Percentiles rank a stretch among this genome's conserved stretches.
Evolutionary conservation across 2,329 filamentous ascomycete species (phyloP).

Genomic region (Akanthomyces lecanii): DNA sequence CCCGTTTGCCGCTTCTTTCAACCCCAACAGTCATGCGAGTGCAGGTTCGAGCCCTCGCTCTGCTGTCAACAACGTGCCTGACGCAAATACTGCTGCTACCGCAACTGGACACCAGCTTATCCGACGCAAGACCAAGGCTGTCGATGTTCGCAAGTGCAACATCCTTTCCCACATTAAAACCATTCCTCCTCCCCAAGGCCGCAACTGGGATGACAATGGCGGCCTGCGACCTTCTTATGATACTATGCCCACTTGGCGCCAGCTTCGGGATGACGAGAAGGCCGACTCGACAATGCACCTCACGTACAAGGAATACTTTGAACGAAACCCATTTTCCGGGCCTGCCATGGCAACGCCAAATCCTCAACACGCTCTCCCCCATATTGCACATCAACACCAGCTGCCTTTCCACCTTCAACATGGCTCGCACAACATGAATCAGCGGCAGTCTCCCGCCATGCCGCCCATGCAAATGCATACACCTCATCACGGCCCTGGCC

Average conservation of each 20-base stretch:
- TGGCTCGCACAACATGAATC: conserved; percentile 61
- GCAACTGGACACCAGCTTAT: conserved; percentile 48
- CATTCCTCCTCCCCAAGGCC: conserved; percentile 47
- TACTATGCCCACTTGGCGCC: conserved; percentile 81
- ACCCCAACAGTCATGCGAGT: conserved; percentile 62
- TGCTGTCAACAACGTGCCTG: conserved; percentile 47
- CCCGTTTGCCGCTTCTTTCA: conserved; percentile 75
- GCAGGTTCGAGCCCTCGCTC: conserved; percentile 69
- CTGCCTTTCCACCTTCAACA: conserved; percentile 79
- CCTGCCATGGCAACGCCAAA: conserved; percentile 64
- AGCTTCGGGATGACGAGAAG: conserved; percentile 67
- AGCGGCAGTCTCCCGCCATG: conserved; percentile 69
- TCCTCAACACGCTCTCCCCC: conserved; percentile 63
- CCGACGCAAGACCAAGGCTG: conserved; percentile 65
- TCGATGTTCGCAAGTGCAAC: conserved; percentile 66
- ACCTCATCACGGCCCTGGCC: conserved; percentile 65
- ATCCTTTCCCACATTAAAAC: conserved; percentile 53
- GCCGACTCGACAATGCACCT: conserved; percentile 57
- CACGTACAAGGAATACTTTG: conserved; percentile 77
- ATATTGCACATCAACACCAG: conserved; percentile 78
- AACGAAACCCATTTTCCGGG: conserved; percentile 55
- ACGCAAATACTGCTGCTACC: conserved; percentile 24
- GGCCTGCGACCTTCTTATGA: conserved; percentile 82
- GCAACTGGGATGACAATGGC: conserved; percentile 69
- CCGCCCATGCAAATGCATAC: conserved; percentile 73